Percentiles rank a stretch among this genome's conserved stretches.
These are phyloP conservation scores for Cercospora zeae-maydis DNA, from an alignment of 2,329 filamentous ascomycete genomes.

Conservation along the genomic window DNA sequence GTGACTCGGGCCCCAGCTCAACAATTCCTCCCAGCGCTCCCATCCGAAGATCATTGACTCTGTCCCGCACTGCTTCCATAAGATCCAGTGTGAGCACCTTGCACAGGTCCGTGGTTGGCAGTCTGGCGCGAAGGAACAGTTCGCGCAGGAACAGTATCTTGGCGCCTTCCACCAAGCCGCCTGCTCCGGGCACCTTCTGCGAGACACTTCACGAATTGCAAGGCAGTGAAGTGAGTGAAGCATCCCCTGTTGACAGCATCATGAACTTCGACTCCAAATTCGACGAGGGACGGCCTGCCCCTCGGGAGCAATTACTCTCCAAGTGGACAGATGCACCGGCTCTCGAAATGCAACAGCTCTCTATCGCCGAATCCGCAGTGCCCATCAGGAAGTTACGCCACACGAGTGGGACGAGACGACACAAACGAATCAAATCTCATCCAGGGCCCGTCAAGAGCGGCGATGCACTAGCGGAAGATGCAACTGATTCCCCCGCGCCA, in stretches of 20 bases:
- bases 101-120: conserved; percentile 31
- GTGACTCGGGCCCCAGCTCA: conserved; percentile 19
- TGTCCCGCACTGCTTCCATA: conserved; percentile 37
- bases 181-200: conserved; percentile 35
- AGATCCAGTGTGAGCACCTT: conserved; percentile 35
- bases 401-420: neutral
- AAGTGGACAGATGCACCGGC: conserved; percentile 12
- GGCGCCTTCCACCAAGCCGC: conserved; percentile 21
- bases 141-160: conserved; percentile 10
- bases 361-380: neutral
- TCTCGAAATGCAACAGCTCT: conserved; percentile 21
- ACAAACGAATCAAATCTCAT: neutral
- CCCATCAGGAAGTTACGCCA: conserved; percentile 2
- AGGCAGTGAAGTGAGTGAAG: conserved; percentile 33
- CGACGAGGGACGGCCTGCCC: neutral
- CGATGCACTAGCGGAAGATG: neutral
- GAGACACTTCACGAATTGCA: conserved; percentile 42
- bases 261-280: neutral
- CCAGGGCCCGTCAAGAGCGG: neutral
- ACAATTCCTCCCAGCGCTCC: conserved; percentile 22
- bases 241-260: conserved; percentile 1
- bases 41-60: conserved; percentile 20
- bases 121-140: conserved; percentile 26
- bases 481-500: neutral
- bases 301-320: neutral